Evolutionary conservation across 805 yeast genomes (phyloP), one percentile per base, ranked within the genome.

Genomic region (Cyberlindnera xylosilytica): DNA sequence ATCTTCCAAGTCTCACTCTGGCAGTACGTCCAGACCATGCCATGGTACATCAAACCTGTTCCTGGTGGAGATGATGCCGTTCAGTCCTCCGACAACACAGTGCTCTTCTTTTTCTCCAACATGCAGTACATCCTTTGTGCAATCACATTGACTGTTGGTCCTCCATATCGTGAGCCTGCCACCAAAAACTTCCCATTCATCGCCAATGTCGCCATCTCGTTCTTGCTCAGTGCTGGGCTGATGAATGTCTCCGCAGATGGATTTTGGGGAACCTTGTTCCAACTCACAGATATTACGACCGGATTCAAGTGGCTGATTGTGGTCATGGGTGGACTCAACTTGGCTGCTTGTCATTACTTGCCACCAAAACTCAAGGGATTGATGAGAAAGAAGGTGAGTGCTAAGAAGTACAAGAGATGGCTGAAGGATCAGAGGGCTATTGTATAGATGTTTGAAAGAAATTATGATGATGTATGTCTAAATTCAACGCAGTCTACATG

Each of bases 121-220:
- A 85, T 86, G 68, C 98, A 93, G 68, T 93, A 93, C 62, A 84
- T 95, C 37, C 66, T 88, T 43, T 74, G 81, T 41, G 97, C 97
- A 0, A 65, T 87, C 23, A 78, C 89, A n/a, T 68, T 93, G 45
- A 85, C 96, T 16, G 86, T 78, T 11, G 99, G 99, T 0, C 90
- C 93, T 8, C 99, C 99, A 17, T 93, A 88, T 62, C 73, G 99
- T 43, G 83, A 87, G 57, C 81, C 90, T 1, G 76, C 83, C 52
- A 62, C 66, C 20, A 71, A 79, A 47, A 93, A 84, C 54, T 38
- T 50, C 10, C 95, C 95, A 6, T 91, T 89, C 59, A 67, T 93
- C 39, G 31, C 69, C 2, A 87, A 89, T 39, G 69, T 86, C 32
- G 49, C 68, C 0, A 45, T 68, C 1, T 76, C 95, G 0, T 42